A percentile compares a stretch with the other conserved stretches of the same genome.
These are phyloP conservation scores for Myxozyma nipponensis DNA, from an alignment of 805 yeast genomes.

Conservation along the genomic window DNA sequence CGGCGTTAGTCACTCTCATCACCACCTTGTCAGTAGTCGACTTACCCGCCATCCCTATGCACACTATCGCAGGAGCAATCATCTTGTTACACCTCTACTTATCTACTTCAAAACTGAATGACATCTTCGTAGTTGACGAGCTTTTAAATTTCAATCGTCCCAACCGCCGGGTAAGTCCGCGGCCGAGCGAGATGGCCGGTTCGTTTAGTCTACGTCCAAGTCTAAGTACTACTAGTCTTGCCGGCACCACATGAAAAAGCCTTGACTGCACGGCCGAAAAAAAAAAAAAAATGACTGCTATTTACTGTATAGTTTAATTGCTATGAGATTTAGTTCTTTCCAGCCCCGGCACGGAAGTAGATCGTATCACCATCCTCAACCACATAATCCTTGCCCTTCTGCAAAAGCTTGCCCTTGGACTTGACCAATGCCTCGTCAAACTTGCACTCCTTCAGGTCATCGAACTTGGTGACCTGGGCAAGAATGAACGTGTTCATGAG, in stretches of 20 bases:
- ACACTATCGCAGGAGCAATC: constrained; percentile 45
- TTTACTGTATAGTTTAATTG: too few species aligned
- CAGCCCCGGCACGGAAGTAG: constrained; percentile 87
- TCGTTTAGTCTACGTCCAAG: too few species aligned
- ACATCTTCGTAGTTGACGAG: too few species aligned
- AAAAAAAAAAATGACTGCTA: too few species aligned
- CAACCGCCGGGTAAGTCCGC: too few species aligned
- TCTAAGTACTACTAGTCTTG: too few species aligned
- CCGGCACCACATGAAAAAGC: too few species aligned
- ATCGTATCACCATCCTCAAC: constrained; percentile 94
- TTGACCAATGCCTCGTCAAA: constrained; percentile 80
- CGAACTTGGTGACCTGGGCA: constrained; percentile 87
- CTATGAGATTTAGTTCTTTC: constrained; percentile 62
- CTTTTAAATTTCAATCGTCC: too few species aligned
- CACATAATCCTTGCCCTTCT: constrained; percentile 91
- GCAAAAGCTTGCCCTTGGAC: constrained; percentile 82
- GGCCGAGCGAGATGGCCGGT: too few species aligned
- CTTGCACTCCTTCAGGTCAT: constrained; percentile 60
- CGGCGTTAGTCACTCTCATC: background rate
- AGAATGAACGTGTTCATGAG: constrained; percentile 90
- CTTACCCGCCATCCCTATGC: constrained; percentile 49
- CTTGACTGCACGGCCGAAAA: too few species aligned
- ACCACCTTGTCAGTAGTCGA: background rate
- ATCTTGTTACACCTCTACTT: too few species aligned
- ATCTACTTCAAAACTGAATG: too few species aligned